Percentiles rank a stretch among this genome's conserved stretches.
These are phyloP conservation scores for Ophidiomyces ophidiicola DNA, from an alignment of 2,329 filamentous ascomycete genomes.

Conservation along the genomic window DNA sequence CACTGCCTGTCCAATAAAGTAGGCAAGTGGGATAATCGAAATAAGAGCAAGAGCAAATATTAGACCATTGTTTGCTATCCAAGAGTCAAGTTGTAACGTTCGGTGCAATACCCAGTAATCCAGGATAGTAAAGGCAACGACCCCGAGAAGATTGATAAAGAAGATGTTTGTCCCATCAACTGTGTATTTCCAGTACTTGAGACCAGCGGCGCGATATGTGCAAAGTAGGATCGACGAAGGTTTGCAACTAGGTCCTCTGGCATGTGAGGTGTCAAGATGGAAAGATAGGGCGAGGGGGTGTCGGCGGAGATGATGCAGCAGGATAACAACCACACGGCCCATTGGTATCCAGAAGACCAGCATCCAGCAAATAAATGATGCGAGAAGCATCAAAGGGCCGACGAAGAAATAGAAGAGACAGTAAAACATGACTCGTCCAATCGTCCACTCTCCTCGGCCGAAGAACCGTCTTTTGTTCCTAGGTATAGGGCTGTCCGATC, in stretches of 20 bases:
- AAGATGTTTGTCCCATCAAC: constrained; percentile 98
- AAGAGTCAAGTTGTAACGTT: constrained; percentile 54
- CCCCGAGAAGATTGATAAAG: constrained; percentile 86
- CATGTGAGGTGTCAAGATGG: constrained; percentile 68
- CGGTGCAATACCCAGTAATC: constrained; percentile 74
- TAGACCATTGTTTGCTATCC: constrained; percentile 70
- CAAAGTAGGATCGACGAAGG: constrained; percentile 83
- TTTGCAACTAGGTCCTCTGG: constrained; percentile 56
- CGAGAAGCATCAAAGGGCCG: constrained; percentile 70
- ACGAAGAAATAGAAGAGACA: constrained; percentile 89
- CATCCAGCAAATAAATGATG: constrained; percentile 86
- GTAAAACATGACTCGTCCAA: constrained; percentile 92
- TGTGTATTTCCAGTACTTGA: constrained; percentile 98
- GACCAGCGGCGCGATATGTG: constrained; percentile 88
- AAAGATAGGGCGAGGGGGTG: constrained; percentile 90
- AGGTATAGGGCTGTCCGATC: constrained; percentile 31
- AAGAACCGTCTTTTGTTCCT: constrained; percentile 73
- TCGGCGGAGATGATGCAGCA: constrained; percentile 82
- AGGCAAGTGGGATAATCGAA: constrained; percentile 91
- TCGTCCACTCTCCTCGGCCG: constrained; percentile 88
- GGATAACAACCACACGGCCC: constrained; percentile 82
- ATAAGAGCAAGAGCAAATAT: constrained; percentile 73
- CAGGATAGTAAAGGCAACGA: constrained; percentile 89
- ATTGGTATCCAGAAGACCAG: constrained; percentile 97
- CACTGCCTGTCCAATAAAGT: constrained; percentile 97